A percentile compares a stretch with the other conserved stretches of the same genome.
phyloP scores from a whole-genome alignment of 1,284 basidiomycete species.

The Trametes polyzona region DNA sequence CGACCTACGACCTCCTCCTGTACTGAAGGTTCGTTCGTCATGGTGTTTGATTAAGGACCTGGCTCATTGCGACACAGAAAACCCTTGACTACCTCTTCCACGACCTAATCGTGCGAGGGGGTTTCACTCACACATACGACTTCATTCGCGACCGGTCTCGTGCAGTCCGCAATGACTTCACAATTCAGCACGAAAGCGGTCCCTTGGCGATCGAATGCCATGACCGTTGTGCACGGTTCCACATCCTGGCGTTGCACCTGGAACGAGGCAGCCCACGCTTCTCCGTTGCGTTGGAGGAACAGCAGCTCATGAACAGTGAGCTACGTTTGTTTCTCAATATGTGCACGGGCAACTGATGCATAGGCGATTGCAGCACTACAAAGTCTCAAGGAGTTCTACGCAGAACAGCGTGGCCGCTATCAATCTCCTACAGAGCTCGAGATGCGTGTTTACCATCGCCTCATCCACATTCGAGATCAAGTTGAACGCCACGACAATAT shows the following conservation, averaged over 20 bases:
- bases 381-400: slow-evolving; percentile 92
- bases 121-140: slow-evolving; percentile 73
- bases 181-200: slow-evolving; percentile 87
- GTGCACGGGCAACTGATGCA: neutral
- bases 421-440: slow-evolving; percentile 87
- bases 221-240: slow-evolving; percentile 92
- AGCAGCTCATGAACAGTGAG: slow-evolving; percentile 89
- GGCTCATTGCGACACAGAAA: slow-evolving; percentile 47
- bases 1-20: slow-evolving; percentile 86
- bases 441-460: slow-evolving; percentile 93
- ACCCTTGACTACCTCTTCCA: slow-evolving; percentile 95
- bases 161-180: slow-evolving; percentile 92
- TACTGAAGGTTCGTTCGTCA: slow-evolving; percentile 67
- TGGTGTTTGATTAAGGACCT: slow-evolving; percentile 3
- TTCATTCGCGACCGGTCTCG: slow-evolving; percentile 95
- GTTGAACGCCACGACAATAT: slow-evolving; percentile 82
- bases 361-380: slow-evolving; percentile 66
- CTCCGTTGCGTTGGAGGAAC: slow-evolving; percentile 79
- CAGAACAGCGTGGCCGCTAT: slow-evolving; percentile 74
- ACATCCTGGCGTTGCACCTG: slow-evolving; percentile 86
- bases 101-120: slow-evolving; percentile 70
- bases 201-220: slow-evolving; percentile 86
- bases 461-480: slow-evolving; percentile 88
- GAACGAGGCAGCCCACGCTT: slow-evolving; percentile 65
- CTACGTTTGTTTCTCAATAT: slow-evolving; percentile 6